Conservation (phyloP, 768 basidiomycete species). For the Podaxis pistillaris region DNA sequence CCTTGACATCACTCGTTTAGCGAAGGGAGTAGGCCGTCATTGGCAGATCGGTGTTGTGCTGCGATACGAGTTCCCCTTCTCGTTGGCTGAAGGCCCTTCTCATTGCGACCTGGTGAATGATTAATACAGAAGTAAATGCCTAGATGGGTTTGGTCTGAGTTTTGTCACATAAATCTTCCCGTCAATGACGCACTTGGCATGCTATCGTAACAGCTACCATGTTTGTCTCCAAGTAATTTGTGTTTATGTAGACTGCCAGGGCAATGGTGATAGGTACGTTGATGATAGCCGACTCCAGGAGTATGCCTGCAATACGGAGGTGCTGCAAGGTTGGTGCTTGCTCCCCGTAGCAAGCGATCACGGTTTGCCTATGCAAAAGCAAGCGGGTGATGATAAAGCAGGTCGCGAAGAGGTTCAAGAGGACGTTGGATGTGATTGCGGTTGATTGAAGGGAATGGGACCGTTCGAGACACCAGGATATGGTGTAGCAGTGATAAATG, state of each 20-base stretch:
- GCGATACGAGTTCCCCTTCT: neutral
- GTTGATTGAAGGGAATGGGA: neutral
- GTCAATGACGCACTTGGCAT: neutral
- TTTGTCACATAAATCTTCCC: neutral
- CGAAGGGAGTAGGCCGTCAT: too few relatives aligned
- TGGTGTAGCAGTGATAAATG: neutral
- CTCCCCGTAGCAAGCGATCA: neutral
- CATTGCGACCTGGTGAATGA: neutral
- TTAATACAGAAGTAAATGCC: neutral
- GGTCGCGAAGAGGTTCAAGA: neutral
- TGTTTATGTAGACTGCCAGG: neutral
- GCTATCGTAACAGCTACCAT: neutral
- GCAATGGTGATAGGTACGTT: neutral
- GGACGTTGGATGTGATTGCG: neutral
- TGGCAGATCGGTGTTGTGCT: too few relatives aligned
- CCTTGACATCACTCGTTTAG: too few relatives aligned
- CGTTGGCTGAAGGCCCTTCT: neutral
- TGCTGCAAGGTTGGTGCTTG: neutral
- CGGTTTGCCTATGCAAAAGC: neutral
- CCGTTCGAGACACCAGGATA: neutral
- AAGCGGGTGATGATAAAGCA: neutral
- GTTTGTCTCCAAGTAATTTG: neutral
- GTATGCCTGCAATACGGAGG: neutral
- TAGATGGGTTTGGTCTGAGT: neutral
- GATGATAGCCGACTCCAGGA: neutral